A percentile compares a stretch with the other conserved stretches of the same genome.
phyloP scores from a whole-genome alignment of 2,329 filamentous ascomycete genomes.

The Sodiomyces alkalinus region DNA sequence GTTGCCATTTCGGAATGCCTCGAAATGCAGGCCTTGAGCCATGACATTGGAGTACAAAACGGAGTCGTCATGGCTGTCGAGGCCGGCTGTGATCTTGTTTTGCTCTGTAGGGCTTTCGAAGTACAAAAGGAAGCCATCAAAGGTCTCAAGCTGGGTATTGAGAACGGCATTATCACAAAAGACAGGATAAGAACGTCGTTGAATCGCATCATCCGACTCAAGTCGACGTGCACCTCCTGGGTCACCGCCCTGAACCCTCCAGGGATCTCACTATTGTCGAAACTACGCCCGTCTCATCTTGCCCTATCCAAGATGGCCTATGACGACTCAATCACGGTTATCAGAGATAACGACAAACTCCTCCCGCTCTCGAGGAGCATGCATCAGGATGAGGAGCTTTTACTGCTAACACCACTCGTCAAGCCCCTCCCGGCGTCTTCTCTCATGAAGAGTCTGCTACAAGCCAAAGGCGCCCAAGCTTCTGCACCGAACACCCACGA shows the following conservation, averaged over 20 bases:
- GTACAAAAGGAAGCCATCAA: constrained; percentile 86
- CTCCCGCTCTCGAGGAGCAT: constrained; percentile 71
- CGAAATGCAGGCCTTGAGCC: constrained; percentile 90
- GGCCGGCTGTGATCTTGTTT: constrained; percentile 82
- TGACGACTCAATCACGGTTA: constrained; percentile 82
- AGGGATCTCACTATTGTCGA: constrained; percentile 60
- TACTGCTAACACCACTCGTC: constrained; percentile 75
- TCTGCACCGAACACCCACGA: constrained; percentile 30
- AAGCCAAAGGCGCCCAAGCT: constrained; percentile 28
- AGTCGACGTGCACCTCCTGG: constrained; percentile 79
- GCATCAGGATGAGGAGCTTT: constrained; percentile 73
- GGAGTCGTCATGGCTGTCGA: constrained; percentile 97
- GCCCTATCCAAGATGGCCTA: constrained; percentile 74
- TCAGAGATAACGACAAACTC: constrained; percentile 74
- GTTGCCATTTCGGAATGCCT: constrained; percentile 91
- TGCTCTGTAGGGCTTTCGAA: constrained; percentile 76
- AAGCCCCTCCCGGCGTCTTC: constrained; percentile 87
- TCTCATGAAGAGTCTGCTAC: constrained; percentile 55
- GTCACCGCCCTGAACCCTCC: constrained; percentile 77
- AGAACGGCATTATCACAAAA: constrained; percentile 77
- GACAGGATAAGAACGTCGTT: constrained; percentile 70
- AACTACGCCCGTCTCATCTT: constrained; percentile 70
- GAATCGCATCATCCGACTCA: constrained; percentile 62
- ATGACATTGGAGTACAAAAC: constrained; percentile 92
- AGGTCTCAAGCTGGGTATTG: constrained; percentile 74